Evolutionary conservation across 2,329 filamentous ascomycete genomes (phyloP), one percentile per base, ranked within the genome.

Genomic region (Colletotrichum musae): DNA sequence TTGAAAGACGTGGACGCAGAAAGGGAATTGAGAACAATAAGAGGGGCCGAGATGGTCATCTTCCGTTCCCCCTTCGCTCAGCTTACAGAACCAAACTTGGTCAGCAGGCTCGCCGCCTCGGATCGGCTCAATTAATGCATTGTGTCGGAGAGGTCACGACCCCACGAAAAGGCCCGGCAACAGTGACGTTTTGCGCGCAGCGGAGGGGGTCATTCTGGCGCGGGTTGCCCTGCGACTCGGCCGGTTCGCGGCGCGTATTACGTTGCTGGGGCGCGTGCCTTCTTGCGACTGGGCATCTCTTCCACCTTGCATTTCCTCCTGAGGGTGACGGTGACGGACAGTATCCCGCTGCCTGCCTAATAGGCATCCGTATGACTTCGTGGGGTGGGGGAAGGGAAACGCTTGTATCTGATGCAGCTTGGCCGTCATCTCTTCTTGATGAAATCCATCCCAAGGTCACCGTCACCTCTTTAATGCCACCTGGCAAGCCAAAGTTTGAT

Each of bases 111-210:
- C 16, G 52, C 24, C 56, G 63, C 63, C 26, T 57, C 62, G 57
- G 41, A 48, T 70, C 43, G 67, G 67, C 47, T 67, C 57, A 60
- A 39, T 39, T 41, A 57, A 61, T 41, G 51, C 57, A 57, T 70
- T 61, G 51, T 60, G 45, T 43, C 26, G n/a, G 45, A 57, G 36
- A 63, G 64, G 67, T 70, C 67, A 70, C 67, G 67, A 70, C 67
- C 62, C 67, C 63, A 52, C 56, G 62, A 61, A 61, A 51, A 52
- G 48, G 50, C 21, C 54, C 61, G 48, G 41, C 58, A 36, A 63
- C 52, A 16, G 48, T 64, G 65, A 64, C 53, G 60, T 68, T 68
- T 53, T 21, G 15, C 21, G 26, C 10, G 48, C 43, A 24, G 54
- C 52, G 50, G 66, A 66, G 62, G 32, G 62, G 62, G 62, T 66